Evolutionary conservation across 768 basidiomycete genomes (phyloP), one percentile per base, ranked within the genome.

Genomic region (Hericium rajendrae): DNA sequence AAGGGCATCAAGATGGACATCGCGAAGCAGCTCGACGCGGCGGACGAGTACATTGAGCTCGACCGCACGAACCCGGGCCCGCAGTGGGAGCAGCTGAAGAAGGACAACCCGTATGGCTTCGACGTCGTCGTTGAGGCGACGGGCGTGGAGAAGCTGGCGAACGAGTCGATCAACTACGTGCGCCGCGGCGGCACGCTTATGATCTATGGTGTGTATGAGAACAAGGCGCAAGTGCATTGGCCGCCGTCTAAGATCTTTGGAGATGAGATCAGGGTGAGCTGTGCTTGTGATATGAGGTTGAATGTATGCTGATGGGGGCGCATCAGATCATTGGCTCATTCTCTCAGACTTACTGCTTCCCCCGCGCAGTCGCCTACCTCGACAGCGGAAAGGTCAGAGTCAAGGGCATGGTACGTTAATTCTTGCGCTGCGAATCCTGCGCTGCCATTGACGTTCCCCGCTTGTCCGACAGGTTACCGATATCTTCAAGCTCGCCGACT

Each of bases 1-100:
- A 89, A 91, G 69, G 91, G 91, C 43, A 80, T 92, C 67, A 94
- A 95, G 78, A 91, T 87, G 79, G 81, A 91, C 55, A 82, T 93
- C 56, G 93, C 92, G 12, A 83, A 83, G 69, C 69, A 87, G 63
- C 76, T 94, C 38, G 79, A 88, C 12, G 86, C 85, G 2, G 92
- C 74, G 10, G 90, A 94, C 67, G 88, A 86, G 66, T 95, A 93
- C 68, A 76, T 93, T 64, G 91, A 91, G 66, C 76, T 95, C 46
- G 90, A 94, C 66, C 72, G 91, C 56, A 71, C 82, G 65, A 75
- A 85, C 63, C 86, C 91, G 8, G 82, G 78, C 11, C 72, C 79
- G 0, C 91, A 94, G 66, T 94, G 91, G 91, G 77, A 79, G 58
- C 75, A 88, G 68, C 72, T 94, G 58, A 91, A 85, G 73, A 71